Evolutionary conservation across 2,329 filamentous ascomycete genomes (phyloP), one percentile per base, ranked within the genome.

Genomic region (Alternaria triticimaculans): DNA sequence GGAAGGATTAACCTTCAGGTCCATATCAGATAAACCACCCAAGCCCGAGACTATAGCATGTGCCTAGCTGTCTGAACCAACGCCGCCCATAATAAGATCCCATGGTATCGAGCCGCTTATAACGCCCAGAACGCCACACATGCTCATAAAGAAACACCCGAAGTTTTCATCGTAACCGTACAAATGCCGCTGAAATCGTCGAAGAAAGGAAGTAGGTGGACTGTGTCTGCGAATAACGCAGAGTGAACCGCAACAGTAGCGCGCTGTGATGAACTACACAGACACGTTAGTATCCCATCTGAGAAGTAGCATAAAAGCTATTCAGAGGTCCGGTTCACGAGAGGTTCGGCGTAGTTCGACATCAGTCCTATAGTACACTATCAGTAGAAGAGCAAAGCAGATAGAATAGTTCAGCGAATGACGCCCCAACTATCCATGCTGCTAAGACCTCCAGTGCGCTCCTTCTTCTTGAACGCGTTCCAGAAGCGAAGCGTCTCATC

Each of bases 401-500:
- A 60, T 55, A 23, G 15, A 33, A 25, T 21, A 44, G 15, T 56
- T 63, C 57, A 87, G 63, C 93, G 89, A 74, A 97, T 97, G 58
- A 94, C 89, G 55, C 91, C 91, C 92, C 92, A 96, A 78, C 93
- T 92, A 45, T 89, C 88, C 61, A 96, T 84, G 68, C 70, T 80
- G 60, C 77, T 81, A 28, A 82, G 78, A 51, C 90, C 89, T 60
- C 85, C 84, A 37, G 88, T 86, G 25, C 91, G 90, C 26, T 92
- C 89, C 75, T 93, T 91, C 76, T 91, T 90, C 64, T 92, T 93
- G 82, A 99, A 99, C 3, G 96, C 91, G 62, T 96, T 96, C 96
- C 96, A 99, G 82, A 99, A 99, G 46, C 96, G 86, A 54, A 99
- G 82, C 0, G 96, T 99, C 83, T 99, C 96, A 70, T 99, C 96